These are phyloP conservation scores for Acacia concinna DNA, from an alignment of 331 rosid genomes.

Conservation along the genomic window DNA sequence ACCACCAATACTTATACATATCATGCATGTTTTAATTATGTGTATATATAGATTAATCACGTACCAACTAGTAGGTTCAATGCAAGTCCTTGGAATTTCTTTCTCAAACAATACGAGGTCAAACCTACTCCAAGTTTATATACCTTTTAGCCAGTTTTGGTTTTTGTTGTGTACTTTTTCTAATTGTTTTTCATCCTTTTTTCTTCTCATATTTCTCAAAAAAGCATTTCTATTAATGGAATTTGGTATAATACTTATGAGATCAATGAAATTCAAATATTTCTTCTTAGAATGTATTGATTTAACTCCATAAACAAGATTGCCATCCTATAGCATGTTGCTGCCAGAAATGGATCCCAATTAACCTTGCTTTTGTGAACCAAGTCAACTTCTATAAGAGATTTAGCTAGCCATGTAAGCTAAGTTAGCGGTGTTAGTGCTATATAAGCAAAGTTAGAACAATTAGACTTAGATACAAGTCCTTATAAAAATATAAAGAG, in stretches of 20 bases:
- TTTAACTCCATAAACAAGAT: too few relatives aligned
- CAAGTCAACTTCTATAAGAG: not conserved
- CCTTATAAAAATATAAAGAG: not conserved
- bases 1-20: not conserved
- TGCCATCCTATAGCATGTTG: too few relatives aligned
- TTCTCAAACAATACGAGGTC: not conserved
- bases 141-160: too few relatives aligned
- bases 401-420: not conserved
- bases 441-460: too few relatives aligned
- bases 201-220: too few relatives aligned
- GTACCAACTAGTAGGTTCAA: not conserved
- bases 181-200: not conserved
- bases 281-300: too few relatives aligned
- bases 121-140: not conserved
- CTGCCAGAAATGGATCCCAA: too few relatives aligned
- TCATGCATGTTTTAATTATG: not conserved
- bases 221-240: too few relatives aligned
- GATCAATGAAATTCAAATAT: too few relatives aligned
- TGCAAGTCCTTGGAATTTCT: not conserved
- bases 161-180: too few relatives aligned
- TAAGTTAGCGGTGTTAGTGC: not conserved
- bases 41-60: not conserved
- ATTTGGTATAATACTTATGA: too few relatives aligned
- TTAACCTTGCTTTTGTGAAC: too few relatives aligned
- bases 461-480: not conserved